Conservation (phyloP, 164 flowering plant genomes). For the Tetracentron sinense region DNA sequence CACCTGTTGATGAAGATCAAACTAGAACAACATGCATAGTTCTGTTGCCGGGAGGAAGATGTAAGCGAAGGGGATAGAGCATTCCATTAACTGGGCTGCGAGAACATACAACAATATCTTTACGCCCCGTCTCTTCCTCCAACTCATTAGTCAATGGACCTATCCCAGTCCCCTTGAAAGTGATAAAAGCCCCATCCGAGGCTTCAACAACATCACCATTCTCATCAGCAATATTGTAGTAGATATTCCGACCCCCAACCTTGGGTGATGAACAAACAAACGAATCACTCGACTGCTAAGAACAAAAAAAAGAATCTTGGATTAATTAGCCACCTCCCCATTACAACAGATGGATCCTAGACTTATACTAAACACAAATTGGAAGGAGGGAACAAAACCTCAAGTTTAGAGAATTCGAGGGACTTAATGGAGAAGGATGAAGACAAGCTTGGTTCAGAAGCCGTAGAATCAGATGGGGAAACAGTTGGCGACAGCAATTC, state of each 20-base stretch:
- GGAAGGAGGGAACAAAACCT: slow-evolving; percentile 45
- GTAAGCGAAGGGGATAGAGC: slow-evolving; percentile 80
- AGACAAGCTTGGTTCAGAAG: slow-evolving; percentile 11
- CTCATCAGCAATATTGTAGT: slow-evolving; percentile 58
- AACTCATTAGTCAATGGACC: slow-evolving; percentile 57
- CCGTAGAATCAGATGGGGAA: not conserved
- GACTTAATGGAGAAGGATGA: slow-evolving; percentile 24
- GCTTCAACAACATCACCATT: slow-evolving; percentile 51
- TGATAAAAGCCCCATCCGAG: slow-evolving; percentile 32
- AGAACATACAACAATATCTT: slow-evolving; percentile 60
- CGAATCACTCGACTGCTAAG: slow-evolving; percentile 70
- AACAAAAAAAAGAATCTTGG: not conserved
- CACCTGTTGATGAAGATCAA: slow-evolving; percentile 51
- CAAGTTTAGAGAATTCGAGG: slow-evolving; percentile 32
- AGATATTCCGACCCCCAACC: slow-evolving; percentile 57
- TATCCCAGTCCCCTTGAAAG: slow-evolving; percentile 67
- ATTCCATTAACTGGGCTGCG: slow-evolving; percentile 72
- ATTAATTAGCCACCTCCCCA: not conserved
- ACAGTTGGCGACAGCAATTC: slow-evolving; percentile 18
- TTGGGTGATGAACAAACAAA: slow-evolving; percentile 44
- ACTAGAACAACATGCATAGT: slow-evolving; percentile 72
- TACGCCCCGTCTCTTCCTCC: slow-evolving; percentile 65
- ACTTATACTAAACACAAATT: too few species aligned
- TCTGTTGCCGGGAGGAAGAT: slow-evolving; percentile 81
- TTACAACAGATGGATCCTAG: not conserved